Conservation (phyloP, 2,329 filamentous ascomycete species). For the Chaetomiaceae sp. region DNA sequence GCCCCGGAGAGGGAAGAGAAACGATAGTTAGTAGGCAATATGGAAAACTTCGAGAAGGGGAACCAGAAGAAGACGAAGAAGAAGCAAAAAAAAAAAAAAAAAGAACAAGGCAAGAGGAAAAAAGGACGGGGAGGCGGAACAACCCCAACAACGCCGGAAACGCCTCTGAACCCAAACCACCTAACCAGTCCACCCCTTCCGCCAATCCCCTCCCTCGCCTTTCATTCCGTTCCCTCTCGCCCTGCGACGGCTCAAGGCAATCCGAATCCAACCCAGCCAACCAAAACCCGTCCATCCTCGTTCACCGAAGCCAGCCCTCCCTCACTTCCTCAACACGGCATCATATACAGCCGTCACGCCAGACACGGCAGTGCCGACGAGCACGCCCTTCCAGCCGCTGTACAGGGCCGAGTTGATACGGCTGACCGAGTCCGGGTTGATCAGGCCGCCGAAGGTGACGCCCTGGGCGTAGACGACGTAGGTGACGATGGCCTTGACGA, state of each 20-base stretch:
- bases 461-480: conserved; percentile 75
- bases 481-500: conserved; percentile 76
- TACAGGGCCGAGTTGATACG: conserved; percentile 63
- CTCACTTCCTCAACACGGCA: conserved; percentile 65
- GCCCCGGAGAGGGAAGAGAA: conserved; percentile 1
- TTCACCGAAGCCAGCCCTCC: too few species aligned
- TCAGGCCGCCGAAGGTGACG: conserved; percentile 56
- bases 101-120: not conserved
- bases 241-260: too few species aligned
- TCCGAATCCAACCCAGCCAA: not conserved
- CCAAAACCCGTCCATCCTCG: not conserved
- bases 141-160: conserved; percentile 13
- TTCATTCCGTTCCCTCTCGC: too few species aligned
- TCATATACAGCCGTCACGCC: conserved; percentile 70
- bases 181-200: not conserved
- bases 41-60: not conserved
- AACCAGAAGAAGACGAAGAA: not conserved
- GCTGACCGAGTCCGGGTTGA: conserved; percentile 54
- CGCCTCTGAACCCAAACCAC: conserved; percentile 6
- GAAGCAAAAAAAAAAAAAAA: not conserved
- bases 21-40: not conserved
- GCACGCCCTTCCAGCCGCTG: conserved; percentile 64
- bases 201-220: not conserved
- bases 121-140: not conserved
- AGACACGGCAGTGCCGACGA: conserved; percentile 65